Base-by-base conservation (phyloP, 352 stramenopile genomes). In the Phytophthora cryptogea region DNA sequence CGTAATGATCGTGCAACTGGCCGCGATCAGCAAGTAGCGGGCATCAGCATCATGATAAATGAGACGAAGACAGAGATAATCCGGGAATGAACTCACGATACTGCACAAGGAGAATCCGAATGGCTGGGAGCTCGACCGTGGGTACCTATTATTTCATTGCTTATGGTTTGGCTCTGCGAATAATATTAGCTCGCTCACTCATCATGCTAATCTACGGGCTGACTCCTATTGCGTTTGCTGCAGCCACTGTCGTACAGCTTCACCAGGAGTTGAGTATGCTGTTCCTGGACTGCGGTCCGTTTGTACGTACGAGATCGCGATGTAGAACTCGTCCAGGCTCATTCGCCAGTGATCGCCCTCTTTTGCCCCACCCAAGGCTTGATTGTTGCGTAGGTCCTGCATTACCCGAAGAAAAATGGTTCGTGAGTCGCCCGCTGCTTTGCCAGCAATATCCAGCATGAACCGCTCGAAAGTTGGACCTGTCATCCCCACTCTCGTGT, bases 311-410 rank as follows among this genome's bases (percentile, higher is more conserved):
- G 79, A 74, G 13, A 93, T 78, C 5, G 74, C 80, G 26, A 87
- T 55, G 65, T 90, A 93, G 55, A 93, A 91, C 26, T 89, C 78
- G 45, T 90, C 80, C 30, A 87, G 76, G 48, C 66, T 62, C 74
- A 90, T 87, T 48, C 30, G 55, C 57, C 54, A 64, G 10, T 55
- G 50, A 13, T 61, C 41, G 6, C 50, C 46, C 35, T 26, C 37
- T 37, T 66, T 66, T 53, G 42, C 37, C 43, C 40, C 56, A n/a
- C 9, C 16, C n/a, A n/a, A 20, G 17, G 8, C 17, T 54, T 56
- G 49, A 26, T 50, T 56, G 13, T 63, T 52, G 55, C 54, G 39
- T 30, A 69, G 67, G 26, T 84, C 67, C 27, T 63, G 55, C 30
- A 72, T 73, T 5, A 86, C 78, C 16, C 77, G 75, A 20, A 51